Base-by-base conservation (phyloP, 1,139 yeast species). In the Lodderomyces beijingensis region DNA sequence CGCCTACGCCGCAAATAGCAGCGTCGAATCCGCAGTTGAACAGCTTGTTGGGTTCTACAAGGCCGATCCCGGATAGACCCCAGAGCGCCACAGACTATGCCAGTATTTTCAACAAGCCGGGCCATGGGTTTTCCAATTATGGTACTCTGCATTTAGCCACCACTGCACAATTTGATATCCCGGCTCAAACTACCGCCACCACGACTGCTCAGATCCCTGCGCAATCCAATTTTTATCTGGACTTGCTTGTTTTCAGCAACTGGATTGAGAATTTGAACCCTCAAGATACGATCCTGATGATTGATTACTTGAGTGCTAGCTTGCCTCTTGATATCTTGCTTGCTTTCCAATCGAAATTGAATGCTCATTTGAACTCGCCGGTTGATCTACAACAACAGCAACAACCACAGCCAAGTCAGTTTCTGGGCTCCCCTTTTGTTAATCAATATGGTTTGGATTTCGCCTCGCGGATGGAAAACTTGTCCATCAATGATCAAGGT, bases 201-300 rank as follows among this genome's bases (percentile, higher is more conserved):
- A 32, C 51, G 39, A 18, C 52, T 39, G 18, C 47, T 41, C 17
- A 49, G 36, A 19, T 38, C 25, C 27, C 32, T 16, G 14, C 28
- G 41, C 43, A 37, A 32, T 34, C 46, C 37, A 49, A 55, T 44
- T 65, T 65, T 40, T 63, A 59, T 44, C 61, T 50, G 53, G 73
- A 68, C 40, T 54, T 81, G 48, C 62, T 71, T 36, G 67, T 70
- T 35, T 70, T 77, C 44, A 69, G 75, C 43, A 63, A 62, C 44
- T 81, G 88, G 88, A 62, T 80, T 45, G 72, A 70, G 42, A 65
- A 64, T 44, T 63, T 81, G 51, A 69, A 61, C 36, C 65, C 74
- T 8, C 73, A 70, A 35, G 85, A 81, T 45, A 78, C 69, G 44
- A 62, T 72, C 38, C 62, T 77, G 19, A 73, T 78, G 52, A 65